phyloP scores from a whole-genome alignment of 2,329 filamentous ascomycete species.

The Trichophyton rubrum region DNA sequence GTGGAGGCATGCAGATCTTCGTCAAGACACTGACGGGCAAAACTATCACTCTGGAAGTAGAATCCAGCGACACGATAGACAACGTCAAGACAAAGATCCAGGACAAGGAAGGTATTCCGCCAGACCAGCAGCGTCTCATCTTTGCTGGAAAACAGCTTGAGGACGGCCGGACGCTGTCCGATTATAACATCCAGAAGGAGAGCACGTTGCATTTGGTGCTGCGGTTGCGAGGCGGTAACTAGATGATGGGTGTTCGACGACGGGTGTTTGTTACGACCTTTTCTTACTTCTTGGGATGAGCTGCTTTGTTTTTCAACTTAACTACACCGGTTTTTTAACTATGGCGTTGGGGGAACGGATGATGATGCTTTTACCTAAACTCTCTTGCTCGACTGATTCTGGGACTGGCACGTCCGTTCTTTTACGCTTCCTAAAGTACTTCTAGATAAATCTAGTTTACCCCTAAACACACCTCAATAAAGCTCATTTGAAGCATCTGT shows the following conservation, averaged over 20 bases:
- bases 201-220: conserved; percentile 70
- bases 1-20: conserved; percentile 59
- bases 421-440: background rate
- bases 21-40: conserved; percentile 59
- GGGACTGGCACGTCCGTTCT: conserved; percentile 42
- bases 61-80: conserved; percentile 82
- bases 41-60: conserved; percentile 86
- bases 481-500: background rate
- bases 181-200: conserved; percentile 97
- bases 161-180: conserved; percentile 77
- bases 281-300: conserved; percentile 2
- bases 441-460: no score
- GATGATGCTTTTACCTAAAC: no score
- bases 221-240: conserved; percentile 55
- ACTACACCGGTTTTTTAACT: background rate
- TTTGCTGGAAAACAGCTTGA: conserved; percentile 91
- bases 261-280: background rate
- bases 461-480: background rate
- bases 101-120: conserved; percentile 72
- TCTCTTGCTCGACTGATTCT: background rate
- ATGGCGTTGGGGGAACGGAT: conserved; percentile 5
- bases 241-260: background rate
- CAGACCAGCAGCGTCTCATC: conserved; percentile 87
- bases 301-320: background rate
- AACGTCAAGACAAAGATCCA: conserved; percentile 90